Conservation (phyloP, 2,329 filamentous ascomycete genomes). For the Tetracladium maxilliforme region DNA sequence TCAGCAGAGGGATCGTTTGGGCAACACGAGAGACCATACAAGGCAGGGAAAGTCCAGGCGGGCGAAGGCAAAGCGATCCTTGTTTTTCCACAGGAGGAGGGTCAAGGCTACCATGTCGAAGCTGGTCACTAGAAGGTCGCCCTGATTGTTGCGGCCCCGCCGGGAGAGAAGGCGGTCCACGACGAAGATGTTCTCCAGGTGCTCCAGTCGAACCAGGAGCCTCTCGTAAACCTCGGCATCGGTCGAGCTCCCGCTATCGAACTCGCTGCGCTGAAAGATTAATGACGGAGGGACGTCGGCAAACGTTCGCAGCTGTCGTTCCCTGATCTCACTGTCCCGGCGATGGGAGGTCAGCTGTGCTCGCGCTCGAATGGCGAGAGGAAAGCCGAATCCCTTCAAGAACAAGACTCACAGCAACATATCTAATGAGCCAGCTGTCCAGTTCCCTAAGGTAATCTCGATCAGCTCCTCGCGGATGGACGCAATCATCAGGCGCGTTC, state of each 20-base stretch:
- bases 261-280: too few species aligned
- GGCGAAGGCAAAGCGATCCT: constrained; percentile 4
- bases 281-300: too few species aligned
- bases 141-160: constrained; percentile 5
- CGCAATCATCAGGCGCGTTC: constrained; percentile 4
- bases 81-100: constrained; percentile 7
- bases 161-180: constrained; percentile 6
- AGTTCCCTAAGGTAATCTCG: constrained; percentile 7
- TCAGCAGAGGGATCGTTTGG: not conserved
- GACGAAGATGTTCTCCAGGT: constrained; percentile 6
- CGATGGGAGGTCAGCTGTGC: too few species aligned
- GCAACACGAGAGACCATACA: constrained; percentile 2
- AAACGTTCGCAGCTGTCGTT: too few species aligned
- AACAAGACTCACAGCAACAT: too few species aligned
- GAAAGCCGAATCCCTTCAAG: too few species aligned
- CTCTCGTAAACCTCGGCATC: constrained; percentile 4
- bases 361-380: too few species aligned
- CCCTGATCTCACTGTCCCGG: too few species aligned
- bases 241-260: too few species aligned
- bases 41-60: constrained; percentile 6
- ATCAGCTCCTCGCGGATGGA: constrained; percentile 7
- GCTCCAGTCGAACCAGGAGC: constrained; percentile 4
- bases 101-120: constrained; percentile 7
- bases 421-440: too few species aligned
- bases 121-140: constrained; percentile 5